Evolutionary conservation across 805 yeast species (phyloP).

Genomic region (Maudiozyma bulderi): DNA sequence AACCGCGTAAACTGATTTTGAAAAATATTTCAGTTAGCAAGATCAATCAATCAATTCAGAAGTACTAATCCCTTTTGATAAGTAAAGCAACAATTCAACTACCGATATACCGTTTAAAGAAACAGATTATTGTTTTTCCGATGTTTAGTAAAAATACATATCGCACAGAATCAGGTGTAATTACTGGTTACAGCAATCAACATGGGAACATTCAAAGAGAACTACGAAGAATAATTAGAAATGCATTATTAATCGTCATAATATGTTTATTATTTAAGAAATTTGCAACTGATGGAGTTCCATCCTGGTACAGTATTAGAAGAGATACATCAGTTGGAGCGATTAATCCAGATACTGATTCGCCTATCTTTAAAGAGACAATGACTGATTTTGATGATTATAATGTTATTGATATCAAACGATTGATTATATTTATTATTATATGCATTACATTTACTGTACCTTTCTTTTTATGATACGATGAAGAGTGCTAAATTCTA

Average conservation of each 20-base stretch:
- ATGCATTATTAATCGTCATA: background rate
- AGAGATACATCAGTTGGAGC: too few relatives aligned
- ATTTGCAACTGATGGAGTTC: background rate
- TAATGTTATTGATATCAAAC: conserved; percentile 14
- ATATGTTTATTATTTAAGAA: background rate
- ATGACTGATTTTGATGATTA: conserved; percentile 18
- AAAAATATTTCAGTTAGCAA: too few relatives aligned
- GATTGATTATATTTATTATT: conserved; percentile 11
- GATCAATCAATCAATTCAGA: too few relatives aligned
- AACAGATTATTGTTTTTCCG: too few relatives aligned
- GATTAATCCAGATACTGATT: too few relatives aligned
- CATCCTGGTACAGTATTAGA: background rate
- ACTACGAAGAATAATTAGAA: background rate
- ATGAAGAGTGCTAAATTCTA: background rate
- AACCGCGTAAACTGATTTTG: too few relatives aligned
- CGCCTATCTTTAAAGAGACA: conserved; percentile 7
- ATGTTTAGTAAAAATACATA: background rate
- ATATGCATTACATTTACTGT: conserved; percentile 2
- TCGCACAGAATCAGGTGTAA: background rate
- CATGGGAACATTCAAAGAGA: background rate
- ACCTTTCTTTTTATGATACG: conserved; percentile 1
- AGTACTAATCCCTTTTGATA: too few relatives aligned
- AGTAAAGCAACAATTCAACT: too few relatives aligned
- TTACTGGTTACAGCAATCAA: background rate
- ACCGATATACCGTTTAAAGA: too few relatives aligned